These are phyloP conservation scores for Tetrapisispora pingtungensis DNA, from an alignment of 805 yeast species.

Conservation along the genomic window DNA sequence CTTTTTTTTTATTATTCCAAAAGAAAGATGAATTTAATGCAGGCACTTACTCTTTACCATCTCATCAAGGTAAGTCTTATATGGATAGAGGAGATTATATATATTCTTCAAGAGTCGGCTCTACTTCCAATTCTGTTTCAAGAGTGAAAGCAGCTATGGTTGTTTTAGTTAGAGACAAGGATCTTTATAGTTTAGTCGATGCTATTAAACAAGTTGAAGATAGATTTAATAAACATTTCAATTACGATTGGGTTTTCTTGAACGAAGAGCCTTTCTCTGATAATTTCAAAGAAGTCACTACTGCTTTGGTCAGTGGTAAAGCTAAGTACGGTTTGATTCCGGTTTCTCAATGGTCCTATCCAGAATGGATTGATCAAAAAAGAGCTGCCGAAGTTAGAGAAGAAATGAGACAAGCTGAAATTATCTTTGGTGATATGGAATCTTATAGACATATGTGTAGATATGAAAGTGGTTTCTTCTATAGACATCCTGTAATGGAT, in stretches of 20 bases:
- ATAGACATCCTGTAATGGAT: slow-evolving; percentile 59
- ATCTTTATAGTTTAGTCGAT: slow-evolving; percentile 47
- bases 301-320: slow-evolving; percentile 62
- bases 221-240: slow-evolving; percentile 68
- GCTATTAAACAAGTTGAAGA: slow-evolving; percentile 79
- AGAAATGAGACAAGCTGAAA: slow-evolving; percentile 38
- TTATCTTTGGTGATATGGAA: slow-evolving; percentile 56
- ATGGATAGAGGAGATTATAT: slow-evolving; percentile 3
- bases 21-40: background rate
- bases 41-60: background rate
- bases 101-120: slow-evolving; percentile 6
- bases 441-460: slow-evolving; percentile 88
- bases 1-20: background rate
- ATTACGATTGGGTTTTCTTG: slow-evolving; percentile 92
- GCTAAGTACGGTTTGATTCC: slow-evolving; percentile 75
- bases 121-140: slow-evolving; percentile 14
- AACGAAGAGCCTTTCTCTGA: slow-evolving; percentile 80
- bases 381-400: slow-evolving; percentile 50
- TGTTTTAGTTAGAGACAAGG: slow-evolving; percentile 68
- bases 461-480: slow-evolving; percentile 83
- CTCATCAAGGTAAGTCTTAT: slow-evolving; percentile 1
- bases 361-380: slow-evolving; percentile 67
- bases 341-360: slow-evolving; percentile 80
- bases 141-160: slow-evolving; percentile 72
- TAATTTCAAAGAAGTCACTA: slow-evolving; percentile 63